These are phyloP conservation scores for Orbilia quercus DNA, from an alignment of 2,329 filamentous ascomycete species.

Conservation along the genomic window DNA sequence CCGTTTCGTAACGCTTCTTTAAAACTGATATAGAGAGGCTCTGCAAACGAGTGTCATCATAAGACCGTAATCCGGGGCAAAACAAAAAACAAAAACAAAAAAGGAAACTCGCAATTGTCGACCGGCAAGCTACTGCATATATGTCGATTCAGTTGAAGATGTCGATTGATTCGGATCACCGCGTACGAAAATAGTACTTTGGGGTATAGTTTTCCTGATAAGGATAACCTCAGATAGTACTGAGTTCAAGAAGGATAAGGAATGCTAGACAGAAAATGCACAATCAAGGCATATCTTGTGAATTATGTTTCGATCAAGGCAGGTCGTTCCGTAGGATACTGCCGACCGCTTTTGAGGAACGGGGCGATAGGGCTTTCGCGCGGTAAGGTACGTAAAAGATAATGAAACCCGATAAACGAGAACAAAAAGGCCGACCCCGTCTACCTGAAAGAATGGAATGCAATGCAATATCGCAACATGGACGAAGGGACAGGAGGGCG, in stretches of 20 bases:
- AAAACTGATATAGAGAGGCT: conserved; percentile 41
- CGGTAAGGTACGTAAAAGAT: conserved; percentile 31
- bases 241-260: conserved; percentile 40
- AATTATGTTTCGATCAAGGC: conserved; percentile 13
- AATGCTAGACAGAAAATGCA: conserved; percentile 34
- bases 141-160: conserved; percentile 14
- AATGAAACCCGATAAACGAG: conserved; percentile 28
- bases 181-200: conserved; percentile 17
- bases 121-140: conserved; percentile 32
- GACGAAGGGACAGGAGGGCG: conserved; percentile 42
- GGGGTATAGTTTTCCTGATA: conserved; percentile 36
- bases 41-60: conserved; percentile 55
- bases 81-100: conserved; percentile 29
- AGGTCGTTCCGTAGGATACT: conserved; percentile 29
- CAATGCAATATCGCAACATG: conserved; percentile 52
- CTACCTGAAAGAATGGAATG: conserved; percentile 56
- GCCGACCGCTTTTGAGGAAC: conserved; percentile 18
- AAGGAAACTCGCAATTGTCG: conserved; percentile 13
- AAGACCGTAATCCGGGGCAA: no score
- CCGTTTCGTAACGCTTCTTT: conserved; percentile 34
- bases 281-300: conserved; percentile 50
- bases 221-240: conserved; percentile 27
- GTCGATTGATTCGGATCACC: conserved; percentile 21
- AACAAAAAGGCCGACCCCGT: conserved; percentile 46
- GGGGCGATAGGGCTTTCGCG: conserved; percentile 8